Evolutionary conservation across 78 protist genomes (phyloP).

Genomic region (Emiliania huxleyi): DNA sequence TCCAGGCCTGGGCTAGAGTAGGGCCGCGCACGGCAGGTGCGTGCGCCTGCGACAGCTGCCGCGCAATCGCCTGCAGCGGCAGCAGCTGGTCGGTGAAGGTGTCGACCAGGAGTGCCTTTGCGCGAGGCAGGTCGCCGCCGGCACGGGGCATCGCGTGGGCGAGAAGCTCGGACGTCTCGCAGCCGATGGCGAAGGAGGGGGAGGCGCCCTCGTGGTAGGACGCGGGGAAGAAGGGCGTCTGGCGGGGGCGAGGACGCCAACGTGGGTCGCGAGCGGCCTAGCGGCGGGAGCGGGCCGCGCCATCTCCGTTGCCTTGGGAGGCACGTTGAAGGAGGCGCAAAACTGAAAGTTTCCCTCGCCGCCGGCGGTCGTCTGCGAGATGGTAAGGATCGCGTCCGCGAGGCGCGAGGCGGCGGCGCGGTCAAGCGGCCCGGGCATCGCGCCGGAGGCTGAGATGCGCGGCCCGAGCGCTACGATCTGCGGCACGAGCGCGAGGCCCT

Average conservation of each 20-base stretch:
- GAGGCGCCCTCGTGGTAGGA: not conserved
- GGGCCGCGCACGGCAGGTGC: too few relatives aligned
- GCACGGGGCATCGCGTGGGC: not conserved
- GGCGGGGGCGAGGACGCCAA: too few relatives aligned
- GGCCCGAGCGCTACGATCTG: not conserved
- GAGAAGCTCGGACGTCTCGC: not conserved
- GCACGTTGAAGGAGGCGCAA: not conserved
- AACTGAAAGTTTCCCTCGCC: conserved; percentile 30
- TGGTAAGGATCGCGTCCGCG: not conserved
- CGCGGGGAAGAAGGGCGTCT: conserved; percentile 19
- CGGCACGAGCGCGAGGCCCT: not conserved
- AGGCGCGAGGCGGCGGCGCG: not conserved
- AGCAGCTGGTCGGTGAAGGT: not conserved
- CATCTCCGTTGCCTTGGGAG: too few relatives aligned
- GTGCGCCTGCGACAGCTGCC: not conserved
- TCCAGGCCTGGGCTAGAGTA: too few relatives aligned
- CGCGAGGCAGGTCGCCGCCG: not conserved
- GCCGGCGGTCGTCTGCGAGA: not conserved
- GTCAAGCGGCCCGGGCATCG: not conserved
- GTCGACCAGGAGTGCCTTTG: not conserved
- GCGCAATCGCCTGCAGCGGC: not conserved
- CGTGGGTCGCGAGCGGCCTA: too few relatives aligned
- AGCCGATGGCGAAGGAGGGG: not conserved
- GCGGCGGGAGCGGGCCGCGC: too few relatives aligned
- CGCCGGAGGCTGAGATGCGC: not conserved